Evolutionary conservation across 495 filamentous ascomycete species (phyloP).

Genomic region (Talaromyces borbonicus): DNA sequence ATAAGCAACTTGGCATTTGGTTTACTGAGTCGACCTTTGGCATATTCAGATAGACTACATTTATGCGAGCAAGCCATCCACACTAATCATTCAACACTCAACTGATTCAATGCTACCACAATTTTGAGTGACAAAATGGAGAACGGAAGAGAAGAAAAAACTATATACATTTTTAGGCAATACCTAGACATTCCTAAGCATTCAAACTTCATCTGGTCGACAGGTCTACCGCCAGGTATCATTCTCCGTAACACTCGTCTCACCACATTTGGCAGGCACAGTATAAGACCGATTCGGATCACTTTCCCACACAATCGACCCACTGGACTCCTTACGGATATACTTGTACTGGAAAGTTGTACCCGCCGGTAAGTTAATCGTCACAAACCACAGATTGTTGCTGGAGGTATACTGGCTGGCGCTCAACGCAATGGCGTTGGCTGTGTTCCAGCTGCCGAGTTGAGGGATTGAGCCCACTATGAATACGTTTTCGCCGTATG

Average conservation of each 20-base stretch:
- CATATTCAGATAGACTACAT: too few species aligned
- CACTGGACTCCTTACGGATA: constrained; percentile 45
- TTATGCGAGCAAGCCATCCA: too few species aligned
- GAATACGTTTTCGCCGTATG: constrained; percentile 49
- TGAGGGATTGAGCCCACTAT: constrained; percentile 43
- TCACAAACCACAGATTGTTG: constrained; percentile 49
- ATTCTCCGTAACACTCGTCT: constrained; percentile 24
- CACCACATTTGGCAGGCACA: constrained; percentile 39
- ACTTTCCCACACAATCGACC: constrained; percentile 50
- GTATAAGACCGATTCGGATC: constrained; percentile 53
- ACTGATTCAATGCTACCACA: too few species aligned
- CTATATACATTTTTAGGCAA: too few species aligned
- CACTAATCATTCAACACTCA: too few species aligned
- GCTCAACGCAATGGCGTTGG: constrained; percentile 39
- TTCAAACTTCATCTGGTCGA: too few species aligned
- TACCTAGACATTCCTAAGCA: too few species aligned
- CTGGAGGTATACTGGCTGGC: constrained; percentile 42
- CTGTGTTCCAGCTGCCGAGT: constrained; percentile 49
- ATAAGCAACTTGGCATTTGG: too few species aligned
- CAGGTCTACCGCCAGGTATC: constrained; percentile 23
- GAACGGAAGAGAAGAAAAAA: too few species aligned
- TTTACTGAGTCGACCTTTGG: too few species aligned
- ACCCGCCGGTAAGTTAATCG: constrained; percentile 41
- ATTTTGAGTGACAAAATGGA: too few species aligned
- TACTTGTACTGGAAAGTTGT: constrained; percentile 57